phyloP scores from a whole-genome alignment of 1,284 basidiomycete genomes.

The Schizophyllum amplum region DNA sequence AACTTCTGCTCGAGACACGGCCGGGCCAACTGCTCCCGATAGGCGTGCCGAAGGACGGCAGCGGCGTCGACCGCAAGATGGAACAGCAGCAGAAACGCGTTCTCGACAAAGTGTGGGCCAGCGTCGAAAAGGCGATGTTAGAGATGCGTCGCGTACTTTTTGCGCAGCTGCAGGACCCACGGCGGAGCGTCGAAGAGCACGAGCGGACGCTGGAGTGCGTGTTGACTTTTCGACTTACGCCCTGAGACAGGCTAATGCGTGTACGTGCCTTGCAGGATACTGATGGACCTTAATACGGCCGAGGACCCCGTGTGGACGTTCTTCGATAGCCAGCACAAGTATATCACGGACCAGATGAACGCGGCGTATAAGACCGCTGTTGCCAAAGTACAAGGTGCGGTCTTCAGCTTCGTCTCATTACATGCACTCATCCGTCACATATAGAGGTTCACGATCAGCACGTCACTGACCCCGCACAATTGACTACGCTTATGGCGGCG shows the following conservation, averaged over 20 bases:
- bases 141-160: conserved; percentile 84
- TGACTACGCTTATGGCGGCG: conserved; percentile 36
- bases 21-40: conserved; percentile 76
- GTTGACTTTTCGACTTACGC: no score
- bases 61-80: conserved; percentile 44
- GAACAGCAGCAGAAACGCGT: conserved; percentile 85
- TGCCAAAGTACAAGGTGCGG: conserved; percentile 15
- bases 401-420: conserved; percentile 23
- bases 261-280: conserved; percentile 42
- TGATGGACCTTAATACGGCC: conserved; percentile 74
- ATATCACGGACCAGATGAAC: conserved; percentile 77
- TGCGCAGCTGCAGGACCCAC: conserved; percentile 71
- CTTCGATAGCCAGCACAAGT: conserved; percentile 87
- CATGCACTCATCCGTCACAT: no score
- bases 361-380: conserved; percentile 52
- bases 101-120: conserved; percentile 94
- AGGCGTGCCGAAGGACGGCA: conserved; percentile 21
- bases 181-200: conserved; percentile 83
- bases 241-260: background rate
- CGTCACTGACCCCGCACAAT: conserved; percentile 25
- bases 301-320: conserved; percentile 93
- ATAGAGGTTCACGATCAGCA: conserved; percentile 32
- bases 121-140: conserved; percentile 90
- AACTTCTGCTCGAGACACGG: conserved; percentile 81
- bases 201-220: conserved; percentile 94